Percentiles rank a stretch among this genome's conserved stretches.
Conservation (phyloP, 768 basidiomycete genomes). For the Kwoniella sp. region DNA sequence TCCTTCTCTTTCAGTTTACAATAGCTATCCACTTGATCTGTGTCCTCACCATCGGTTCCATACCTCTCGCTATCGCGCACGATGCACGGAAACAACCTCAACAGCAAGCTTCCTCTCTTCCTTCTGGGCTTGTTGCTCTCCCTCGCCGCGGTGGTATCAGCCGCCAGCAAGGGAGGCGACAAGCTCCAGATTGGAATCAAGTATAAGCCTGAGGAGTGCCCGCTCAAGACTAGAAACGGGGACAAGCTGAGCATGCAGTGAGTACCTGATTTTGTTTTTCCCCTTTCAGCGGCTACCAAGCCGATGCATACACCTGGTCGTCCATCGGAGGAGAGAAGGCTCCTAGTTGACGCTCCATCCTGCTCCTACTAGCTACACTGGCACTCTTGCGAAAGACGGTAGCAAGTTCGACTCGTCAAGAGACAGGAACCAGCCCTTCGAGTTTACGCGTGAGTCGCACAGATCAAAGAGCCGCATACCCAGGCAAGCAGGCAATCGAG, state of each 20-base stretch:
- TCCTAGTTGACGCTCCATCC: neutral
- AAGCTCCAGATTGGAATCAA: conserved; percentile 51
- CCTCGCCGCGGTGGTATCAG: conserved; percentile 11
- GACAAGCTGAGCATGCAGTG: conserved; percentile 56
- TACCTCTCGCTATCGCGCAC: too few species aligned
- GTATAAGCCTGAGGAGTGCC: conserved; percentile 54
- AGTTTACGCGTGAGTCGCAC: conserved; percentile 63
- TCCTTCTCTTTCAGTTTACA: too few species aligned
- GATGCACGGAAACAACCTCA: conserved; percentile 2
- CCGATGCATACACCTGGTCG: too few species aligned
- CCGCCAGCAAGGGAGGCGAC: conserved; percentile 9
- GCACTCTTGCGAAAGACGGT: conserved; percentile 73
- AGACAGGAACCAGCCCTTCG: conserved; percentile 73
- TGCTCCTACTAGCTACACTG: conserved; percentile 63
- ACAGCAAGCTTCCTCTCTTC: conserved; percentile 16
- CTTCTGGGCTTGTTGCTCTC: conserved; percentile 14
- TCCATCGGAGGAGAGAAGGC: too few species aligned
- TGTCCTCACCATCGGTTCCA: too few species aligned
- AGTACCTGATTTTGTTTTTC: conserved; percentile 23
- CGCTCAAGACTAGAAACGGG: conserved; percentile 50
- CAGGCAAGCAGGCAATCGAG: too few species aligned
- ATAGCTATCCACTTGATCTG: too few species aligned
- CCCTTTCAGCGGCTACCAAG: too few species aligned
- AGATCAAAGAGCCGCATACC: too few species aligned
- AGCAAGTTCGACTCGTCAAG: conserved; percentile 89